Evolutionary conservation across 768 basidiomycete species (phyloP).

Genomic region (Boletellus emodensis): DNA sequence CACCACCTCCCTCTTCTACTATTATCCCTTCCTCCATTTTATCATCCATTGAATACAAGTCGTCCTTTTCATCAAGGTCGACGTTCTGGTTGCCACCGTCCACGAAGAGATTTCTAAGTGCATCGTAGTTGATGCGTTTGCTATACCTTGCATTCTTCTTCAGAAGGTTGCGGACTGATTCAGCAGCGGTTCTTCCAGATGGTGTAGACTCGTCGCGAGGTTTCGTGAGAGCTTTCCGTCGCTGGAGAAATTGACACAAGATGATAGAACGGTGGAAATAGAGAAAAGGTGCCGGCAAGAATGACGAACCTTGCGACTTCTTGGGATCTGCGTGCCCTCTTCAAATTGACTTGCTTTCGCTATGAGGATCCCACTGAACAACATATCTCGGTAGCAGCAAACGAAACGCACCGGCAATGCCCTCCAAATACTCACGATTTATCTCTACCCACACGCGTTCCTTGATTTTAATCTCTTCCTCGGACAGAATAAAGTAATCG

Average conservation of each 20-base stretch:
- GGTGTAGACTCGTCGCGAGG: constrained; percentile 73
- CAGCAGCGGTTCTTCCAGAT: constrained; percentile 32
- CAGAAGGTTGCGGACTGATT: constrained; percentile 47
- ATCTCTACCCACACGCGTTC: constrained; percentile 93
- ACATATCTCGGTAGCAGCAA: constrained; percentile 22
- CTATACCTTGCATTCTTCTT: constrained; percentile 87
- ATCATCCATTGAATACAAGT: constrained; percentile 54
- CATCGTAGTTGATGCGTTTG: constrained; percentile 92
- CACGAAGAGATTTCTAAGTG: constrained; percentile 74
- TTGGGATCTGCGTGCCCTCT: constrained; percentile 37
- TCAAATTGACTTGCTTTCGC: constrained; percentile 65
- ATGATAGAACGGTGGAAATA: constrained; percentile 9
- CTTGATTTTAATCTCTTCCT: constrained; percentile 80
- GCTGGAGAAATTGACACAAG: constrained; percentile 37
- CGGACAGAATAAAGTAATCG: constrained; percentile 70
- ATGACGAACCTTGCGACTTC: constrained; percentile 76
- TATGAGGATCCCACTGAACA: constrained; percentile 47
- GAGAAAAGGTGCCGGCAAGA: constrained; percentile 30
- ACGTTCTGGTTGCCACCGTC: constrained; percentile 30
- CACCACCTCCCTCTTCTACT: constrained; percentile 40
- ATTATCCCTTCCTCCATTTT: constrained; percentile 40
- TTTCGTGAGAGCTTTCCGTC: constrained; percentile 60
- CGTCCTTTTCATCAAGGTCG: constrained; percentile 40
- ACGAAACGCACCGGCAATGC: constrained; percentile 59
- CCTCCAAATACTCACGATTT: constrained; percentile 87